Conservation (phyloP, 306 rosid species). For the Corylus avellana region DNA sequence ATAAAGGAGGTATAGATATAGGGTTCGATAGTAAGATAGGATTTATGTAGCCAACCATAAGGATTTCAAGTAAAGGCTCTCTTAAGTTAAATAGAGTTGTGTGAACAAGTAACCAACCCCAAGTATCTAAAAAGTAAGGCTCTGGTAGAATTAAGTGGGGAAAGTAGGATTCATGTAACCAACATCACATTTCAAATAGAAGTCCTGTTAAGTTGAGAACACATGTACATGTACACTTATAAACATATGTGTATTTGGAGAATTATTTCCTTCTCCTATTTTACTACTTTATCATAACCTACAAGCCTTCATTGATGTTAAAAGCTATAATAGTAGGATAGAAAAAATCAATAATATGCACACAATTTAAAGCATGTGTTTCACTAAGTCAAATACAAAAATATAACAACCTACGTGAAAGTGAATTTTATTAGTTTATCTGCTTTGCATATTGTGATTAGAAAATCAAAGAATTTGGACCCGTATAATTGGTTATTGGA, state of each 20-base stretch:
- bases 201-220: background rate
- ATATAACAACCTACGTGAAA: background rate
- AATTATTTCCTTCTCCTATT: background rate
- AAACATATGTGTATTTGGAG: background rate
- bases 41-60: background rate
- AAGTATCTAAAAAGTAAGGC: background rate
- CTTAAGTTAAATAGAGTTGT: background rate
- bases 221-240: background rate
- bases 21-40: background rate
- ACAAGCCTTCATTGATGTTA: background rate
- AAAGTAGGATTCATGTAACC: background rate
- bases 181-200: background rate
- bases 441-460: background rate
- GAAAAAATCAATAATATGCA: background rate
- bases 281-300: background rate
- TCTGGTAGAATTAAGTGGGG: background rate
- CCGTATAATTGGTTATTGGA: background rate
- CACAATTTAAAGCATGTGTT: background rate
- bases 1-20: too few relatives aligned
- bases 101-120: background rate
- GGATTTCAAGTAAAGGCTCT: background rate
- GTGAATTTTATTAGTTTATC: background rate
- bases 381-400: background rate
- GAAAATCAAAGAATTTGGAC: background rate
- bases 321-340: too few relatives aligned